Percentiles rank a stretch among this genome's conserved stretches.
phyloP scores from a whole-genome alignment of 1,284 basidiomycete species.

The Heterobasidion occidentale region DNA sequence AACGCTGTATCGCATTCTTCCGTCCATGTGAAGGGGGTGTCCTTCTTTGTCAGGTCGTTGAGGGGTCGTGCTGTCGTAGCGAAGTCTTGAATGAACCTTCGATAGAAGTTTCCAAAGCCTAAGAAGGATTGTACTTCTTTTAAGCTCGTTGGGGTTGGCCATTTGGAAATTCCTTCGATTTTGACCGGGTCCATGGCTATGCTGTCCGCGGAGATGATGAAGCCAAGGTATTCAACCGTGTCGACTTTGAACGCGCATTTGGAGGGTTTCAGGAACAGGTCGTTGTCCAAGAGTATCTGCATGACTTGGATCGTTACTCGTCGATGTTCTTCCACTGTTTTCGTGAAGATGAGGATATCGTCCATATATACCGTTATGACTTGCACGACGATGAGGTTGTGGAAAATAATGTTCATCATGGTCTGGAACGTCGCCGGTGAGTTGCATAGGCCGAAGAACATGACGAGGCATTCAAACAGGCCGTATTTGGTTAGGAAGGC shows the following conservation, averaged over 20 bases:
- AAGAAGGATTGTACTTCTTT: conserved; percentile 10
- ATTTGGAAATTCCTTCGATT: neutral
- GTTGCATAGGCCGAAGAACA: neutral
- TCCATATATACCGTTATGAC: neutral
- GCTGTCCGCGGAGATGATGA: neutral
- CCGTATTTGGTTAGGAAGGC: neutral
- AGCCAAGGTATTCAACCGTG: neutral
- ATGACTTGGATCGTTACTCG: neutral
- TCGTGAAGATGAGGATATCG: neutral
- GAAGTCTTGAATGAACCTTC: neutral
- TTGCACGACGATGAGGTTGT: neutral
- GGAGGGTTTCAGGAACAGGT: neutral
- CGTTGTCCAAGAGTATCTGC: neutral
- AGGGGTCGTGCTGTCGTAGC: neutral
- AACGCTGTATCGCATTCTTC: conserved; percentile 19
- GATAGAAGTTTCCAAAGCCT: neutral
- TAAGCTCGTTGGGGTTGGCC: neutral
- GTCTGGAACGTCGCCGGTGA: neutral
- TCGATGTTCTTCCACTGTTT: neutral
- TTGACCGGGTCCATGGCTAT: neutral
- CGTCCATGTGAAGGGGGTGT: conserved; percentile 15
- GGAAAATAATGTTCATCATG: neutral
- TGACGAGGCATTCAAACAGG: neutral
- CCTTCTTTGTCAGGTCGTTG: neutral
- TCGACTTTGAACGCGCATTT: neutral